A percentile compares a stretch with the other conserved stretches of the same genome.
Conservation (phyloP, 2,329 filamentous ascomycete species). For the Colletotrichum phormii region DNA sequence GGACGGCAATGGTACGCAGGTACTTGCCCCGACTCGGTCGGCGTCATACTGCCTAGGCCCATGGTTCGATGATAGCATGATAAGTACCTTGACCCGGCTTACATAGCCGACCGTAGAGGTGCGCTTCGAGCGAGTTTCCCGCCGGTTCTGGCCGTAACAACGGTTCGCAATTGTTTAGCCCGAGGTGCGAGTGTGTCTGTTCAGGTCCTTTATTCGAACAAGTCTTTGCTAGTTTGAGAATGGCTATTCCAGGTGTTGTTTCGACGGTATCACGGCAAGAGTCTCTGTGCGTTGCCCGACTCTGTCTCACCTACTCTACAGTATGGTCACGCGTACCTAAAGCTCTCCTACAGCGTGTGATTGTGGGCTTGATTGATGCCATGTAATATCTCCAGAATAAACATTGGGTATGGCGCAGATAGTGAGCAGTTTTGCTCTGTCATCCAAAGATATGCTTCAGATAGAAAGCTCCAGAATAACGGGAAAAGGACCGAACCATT, state of each 20-base stretch:
- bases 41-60: slow-evolving; percentile 24
- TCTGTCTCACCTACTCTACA: background rate
- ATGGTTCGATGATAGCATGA: slow-evolving; percentile 33
- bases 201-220: background rate
- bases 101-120: slow-evolving; percentile 15
- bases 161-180: slow-evolving; percentile 6
- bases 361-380: background rate
- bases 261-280: slow-evolving; percentile 1
- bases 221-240: background rate
- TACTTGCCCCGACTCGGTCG: slow-evolving; percentile 32
- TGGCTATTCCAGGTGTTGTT: background rate
- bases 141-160: slow-evolving; percentile 15
- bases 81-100: slow-evolving; percentile 12
- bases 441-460: background rate
- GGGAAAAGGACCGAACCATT: background rate
- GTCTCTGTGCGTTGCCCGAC: background rate
- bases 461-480: background rate
- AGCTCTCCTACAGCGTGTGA: background rate
- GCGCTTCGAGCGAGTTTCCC: slow-evolving; percentile 11
- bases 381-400: background rate
- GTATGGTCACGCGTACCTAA: background rate
- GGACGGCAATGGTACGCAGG: slow-evolving; percentile 27
- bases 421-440: background rate
- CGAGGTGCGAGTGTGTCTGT: background rate
- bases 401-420: background rate